Base-by-base conservation (phyloP, 495 filamentous ascomycete species). In the Neurospora sp. region DNA sequence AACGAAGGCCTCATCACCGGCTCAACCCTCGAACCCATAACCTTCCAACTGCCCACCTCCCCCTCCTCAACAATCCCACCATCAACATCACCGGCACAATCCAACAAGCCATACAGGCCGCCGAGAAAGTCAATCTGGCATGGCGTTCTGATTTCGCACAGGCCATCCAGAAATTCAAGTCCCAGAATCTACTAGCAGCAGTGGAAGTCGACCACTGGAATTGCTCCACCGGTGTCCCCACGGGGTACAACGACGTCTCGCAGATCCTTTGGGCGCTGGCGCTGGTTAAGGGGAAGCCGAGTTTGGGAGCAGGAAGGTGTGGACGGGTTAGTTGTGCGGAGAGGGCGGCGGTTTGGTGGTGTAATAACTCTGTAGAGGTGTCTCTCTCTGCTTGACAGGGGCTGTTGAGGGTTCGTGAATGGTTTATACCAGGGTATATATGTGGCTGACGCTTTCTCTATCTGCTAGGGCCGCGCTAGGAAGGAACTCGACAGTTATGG, bases 191-290 rank as follows among this genome's bases (percentile, higher is more conserved):
- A 16, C 12, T 5, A 41, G 42, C 18, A 45, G 42, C 42, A 45
- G 76, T 78, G 53, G 12, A 74, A n/a, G 70, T 76, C 14, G 78
- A 76, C 3, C 75, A 78, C 31, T 48, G 65, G 3, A 76, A 80
- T 69, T 73, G 79, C 12, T 41, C 40, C 1, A 41, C 7, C 68
- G 53, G 1, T 65, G 42, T 0, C 68, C 68, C 9, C 31, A 40
- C 7, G 75, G 75, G 71, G 12, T 38, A 38, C 8, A 75, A 76
- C 40, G 75, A 18, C 16, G 42, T 9, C 16, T 45, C 42, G 0
- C 6, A 45, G 6, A 41, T 4, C 1, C 42, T 45, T 3, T 45
- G 42, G 42, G 16, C 42, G n/a, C 3, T 45, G 16, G 42, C 42
- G 2, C 9, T 45, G 42, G 9, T 7, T n/a, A 18, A 6, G 18